Percentiles rank a stretch among this genome's conserved stretches.
Conservation (phyloP, 306 rosid genomes). For the Sophora flavescens region DNA sequence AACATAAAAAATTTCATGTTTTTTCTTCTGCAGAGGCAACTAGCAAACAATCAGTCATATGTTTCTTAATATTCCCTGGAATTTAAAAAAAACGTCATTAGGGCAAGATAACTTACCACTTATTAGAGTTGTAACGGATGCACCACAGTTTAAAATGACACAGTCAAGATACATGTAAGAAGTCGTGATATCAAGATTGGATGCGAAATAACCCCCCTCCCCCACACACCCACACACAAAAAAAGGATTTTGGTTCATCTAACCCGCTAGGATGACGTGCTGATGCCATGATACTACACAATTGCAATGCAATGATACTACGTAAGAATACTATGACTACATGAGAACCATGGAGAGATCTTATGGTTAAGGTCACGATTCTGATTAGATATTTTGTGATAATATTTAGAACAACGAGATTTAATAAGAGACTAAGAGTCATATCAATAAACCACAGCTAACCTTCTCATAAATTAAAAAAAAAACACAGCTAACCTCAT, state of each 20-base stretch:
- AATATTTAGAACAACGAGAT: neutral
- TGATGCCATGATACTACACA: slow-evolving; percentile 13
- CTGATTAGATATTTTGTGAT: neutral
- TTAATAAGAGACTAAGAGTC: neutral
- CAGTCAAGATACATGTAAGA: neutral
- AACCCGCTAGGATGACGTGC: slow-evolving; percentile 2
- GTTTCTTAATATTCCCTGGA: neutral
- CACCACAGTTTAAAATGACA: neutral
- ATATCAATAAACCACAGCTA: slow-evolving; percentile 22
- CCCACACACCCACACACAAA: no score
- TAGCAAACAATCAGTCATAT: neutral
- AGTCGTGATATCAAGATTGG: neutral
- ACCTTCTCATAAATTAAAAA: no score
- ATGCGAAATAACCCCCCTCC: neutral
- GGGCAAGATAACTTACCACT: neutral
- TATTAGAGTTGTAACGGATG: neutral
- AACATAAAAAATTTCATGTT: neutral
- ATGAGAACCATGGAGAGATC: slow-evolving; percentile 31
- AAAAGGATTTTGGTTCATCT: neutral
- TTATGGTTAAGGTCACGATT: neutral
- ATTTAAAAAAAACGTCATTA: neutral
- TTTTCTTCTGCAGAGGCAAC: slow-evolving; percentile 22
- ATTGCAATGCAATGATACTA: slow-evolving; percentile 26
- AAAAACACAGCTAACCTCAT: slow-evolving; percentile 36
- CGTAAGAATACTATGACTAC: slow-evolving; percentile 10